Evolutionary conservation across 106 monocot species (phyloP).

Genomic region (Cymbidium sinense): DNA sequence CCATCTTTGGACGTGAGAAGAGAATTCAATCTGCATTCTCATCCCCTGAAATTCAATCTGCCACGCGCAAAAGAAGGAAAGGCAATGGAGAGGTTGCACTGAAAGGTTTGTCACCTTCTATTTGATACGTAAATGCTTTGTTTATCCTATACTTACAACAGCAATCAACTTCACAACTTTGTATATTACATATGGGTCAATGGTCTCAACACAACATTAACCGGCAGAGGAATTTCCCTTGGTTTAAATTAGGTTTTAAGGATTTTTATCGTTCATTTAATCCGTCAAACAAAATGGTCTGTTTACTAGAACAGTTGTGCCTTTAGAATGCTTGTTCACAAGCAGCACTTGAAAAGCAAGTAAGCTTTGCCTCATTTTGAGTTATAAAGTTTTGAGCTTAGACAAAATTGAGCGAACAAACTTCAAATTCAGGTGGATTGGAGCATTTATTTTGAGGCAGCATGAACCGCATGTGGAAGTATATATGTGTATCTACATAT

Average conservation of each 20-base stretch:
- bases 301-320: not conserved
- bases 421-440: too few species aligned
- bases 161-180: not conserved
- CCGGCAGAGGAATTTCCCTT: not conserved
- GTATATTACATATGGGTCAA: not conserved
- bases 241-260: not conserved
- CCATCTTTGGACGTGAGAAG: slow-evolving; percentile 17
- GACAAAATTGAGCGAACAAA: too few species aligned
- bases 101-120: slow-evolving; percentile 21
- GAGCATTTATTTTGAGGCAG: too few species aligned
- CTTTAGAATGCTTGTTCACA: not conserved
- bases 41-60: slow-evolving; percentile 19
- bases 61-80: slow-evolving; percentile 33
- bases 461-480: too few species aligned
- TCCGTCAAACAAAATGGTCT: not conserved
- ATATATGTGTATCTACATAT: too few species aligned
- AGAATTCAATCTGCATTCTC: slow-evolving; percentile 4
- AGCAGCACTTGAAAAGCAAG: not conserved
- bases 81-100: slow-evolving; percentile 21
- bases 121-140: not conserved
- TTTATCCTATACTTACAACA: not conserved
- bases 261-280: not conserved
- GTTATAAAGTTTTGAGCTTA: too few species aligned
- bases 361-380: too few species aligned
- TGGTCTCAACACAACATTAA: not conserved